Evolutionary conservation across 257 asterid genomes (phyloP).

Genomic region (Solanum rostratum): DNA sequence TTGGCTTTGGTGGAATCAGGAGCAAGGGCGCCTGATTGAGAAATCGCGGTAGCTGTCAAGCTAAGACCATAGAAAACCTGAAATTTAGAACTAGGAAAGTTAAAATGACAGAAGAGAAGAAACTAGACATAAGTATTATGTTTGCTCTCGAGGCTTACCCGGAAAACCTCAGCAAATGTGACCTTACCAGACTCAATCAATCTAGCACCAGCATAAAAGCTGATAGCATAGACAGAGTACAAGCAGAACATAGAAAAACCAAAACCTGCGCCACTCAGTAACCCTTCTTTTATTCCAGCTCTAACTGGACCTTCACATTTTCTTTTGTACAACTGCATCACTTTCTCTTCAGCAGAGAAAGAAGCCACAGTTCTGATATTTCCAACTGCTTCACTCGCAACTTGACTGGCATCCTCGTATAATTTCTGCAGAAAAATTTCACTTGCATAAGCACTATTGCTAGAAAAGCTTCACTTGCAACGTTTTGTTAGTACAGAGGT

Average conservation of each 20-base stretch:
- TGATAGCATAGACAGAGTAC: constrained; percentile 63
- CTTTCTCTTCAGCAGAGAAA: constrained; percentile 80
- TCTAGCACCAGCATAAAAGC: constrained; percentile 87
- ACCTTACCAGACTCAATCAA: constrained; percentile 60
- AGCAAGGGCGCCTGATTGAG: constrained; percentile 71
- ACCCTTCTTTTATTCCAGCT: constrained; percentile 59
- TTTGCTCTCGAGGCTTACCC: constrained; percentile 31
- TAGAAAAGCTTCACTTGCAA: constrained; percentile 13
- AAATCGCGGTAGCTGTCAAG: constrained; percentile 75
- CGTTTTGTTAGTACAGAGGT: constrained; percentile 21
- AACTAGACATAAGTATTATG: neutral
- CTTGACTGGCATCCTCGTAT: constrained; percentile 90
- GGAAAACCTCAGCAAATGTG: constrained; percentile 65
- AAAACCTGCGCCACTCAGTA: constrained; percentile 65
- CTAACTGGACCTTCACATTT: constrained; percentile 69
- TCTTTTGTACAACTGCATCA: constrained; percentile 53
- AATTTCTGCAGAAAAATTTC: constrained; percentile 25
- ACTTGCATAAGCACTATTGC: neutral
- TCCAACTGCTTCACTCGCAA: constrained; percentile 82
- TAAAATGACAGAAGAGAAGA: neutral
- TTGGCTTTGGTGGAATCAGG: constrained; percentile 84
- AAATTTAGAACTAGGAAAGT: neutral
- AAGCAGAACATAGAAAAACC: constrained; percentile 51
- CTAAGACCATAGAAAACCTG: constrained; percentile 90
- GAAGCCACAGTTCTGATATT: constrained; percentile 86